Evolutionary conservation across 1,284 basidiomycete species (phyloP).

Genomic region (Malassezia nana): DNA sequence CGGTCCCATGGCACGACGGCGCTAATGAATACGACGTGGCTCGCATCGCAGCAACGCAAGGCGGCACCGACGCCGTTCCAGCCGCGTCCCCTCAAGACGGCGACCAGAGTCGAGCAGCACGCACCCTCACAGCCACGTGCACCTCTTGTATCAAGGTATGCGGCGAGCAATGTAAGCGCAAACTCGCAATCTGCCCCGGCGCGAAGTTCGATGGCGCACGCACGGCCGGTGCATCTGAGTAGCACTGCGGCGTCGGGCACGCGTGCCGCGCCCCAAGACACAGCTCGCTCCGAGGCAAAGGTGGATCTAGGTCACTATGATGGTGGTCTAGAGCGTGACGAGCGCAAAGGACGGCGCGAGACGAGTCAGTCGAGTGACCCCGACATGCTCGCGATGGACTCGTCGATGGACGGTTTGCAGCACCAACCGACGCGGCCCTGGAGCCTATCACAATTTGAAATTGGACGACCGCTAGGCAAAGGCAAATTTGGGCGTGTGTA

Average conservation of each 20-base stretch:
- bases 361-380: constrained; percentile 9
- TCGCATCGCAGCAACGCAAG: constrained; percentile 16
- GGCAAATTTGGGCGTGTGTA: constrained; percentile 98
- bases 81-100: constrained; percentile 13
- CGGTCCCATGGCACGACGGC: constrained; percentile 1
- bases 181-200: not conserved
- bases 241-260: not conserved
- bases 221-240: not conserved
- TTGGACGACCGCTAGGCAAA: constrained; percentile 89
- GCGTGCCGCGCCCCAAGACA: not conserved
- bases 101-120: not conserved
- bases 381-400: constrained; percentile 16
- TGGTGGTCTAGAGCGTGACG: constrained; percentile 48
- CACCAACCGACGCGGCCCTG: constrained; percentile 54
- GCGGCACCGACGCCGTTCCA: constrained; percentile 15
- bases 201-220: not conserved
- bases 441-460: constrained; percentile 77
- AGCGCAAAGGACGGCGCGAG: constrained; percentile 37
- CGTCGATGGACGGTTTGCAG: constrained; percentile 15
- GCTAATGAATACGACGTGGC: constrained; percentile 14
- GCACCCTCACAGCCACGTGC: not conserved
- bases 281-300: not conserved
- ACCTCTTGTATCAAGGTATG: constrained; percentile 8
- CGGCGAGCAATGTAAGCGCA: not conserved
- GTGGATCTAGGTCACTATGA: constrained; percentile 47